Conservation (phyloP, 495 filamentous ascomycete species). For the Lepidopterella palustris region DNA sequence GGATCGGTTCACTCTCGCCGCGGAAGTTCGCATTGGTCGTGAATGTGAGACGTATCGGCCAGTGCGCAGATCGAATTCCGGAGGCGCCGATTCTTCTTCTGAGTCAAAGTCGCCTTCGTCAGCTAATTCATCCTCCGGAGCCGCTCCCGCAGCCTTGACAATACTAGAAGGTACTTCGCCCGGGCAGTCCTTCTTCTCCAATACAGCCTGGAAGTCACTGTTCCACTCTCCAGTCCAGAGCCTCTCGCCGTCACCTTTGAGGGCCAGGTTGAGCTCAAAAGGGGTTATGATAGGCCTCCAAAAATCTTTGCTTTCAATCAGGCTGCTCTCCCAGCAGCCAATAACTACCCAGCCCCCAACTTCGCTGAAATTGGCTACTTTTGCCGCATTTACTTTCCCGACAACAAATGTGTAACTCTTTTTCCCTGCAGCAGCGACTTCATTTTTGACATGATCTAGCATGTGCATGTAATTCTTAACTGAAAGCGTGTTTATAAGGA, state of each 20-base stretch:
- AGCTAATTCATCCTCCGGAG: conserved; percentile 24
- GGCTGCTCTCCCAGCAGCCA: conserved; percentile 93
- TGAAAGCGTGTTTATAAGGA: conserved; percentile 89
- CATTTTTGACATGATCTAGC: conserved; percentile 59
- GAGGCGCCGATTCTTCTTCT: conserved; percentile 64
- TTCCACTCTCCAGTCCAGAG: conserved; percentile 43
- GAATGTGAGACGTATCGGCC: conserved; percentile 78
- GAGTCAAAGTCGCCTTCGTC: conserved; percentile 43
- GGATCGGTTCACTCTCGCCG: conserved; percentile 17
- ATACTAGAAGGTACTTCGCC: conserved; percentile 1
- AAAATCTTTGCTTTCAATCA: conserved; percentile 79
- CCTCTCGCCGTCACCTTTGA: conserved; percentile 62
- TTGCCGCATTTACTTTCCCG: conserved; percentile 90
- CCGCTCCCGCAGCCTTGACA: conserved; percentile 6
- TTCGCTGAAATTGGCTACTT: conserved; percentile 93
- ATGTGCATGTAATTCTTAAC: conserved; percentile 84
- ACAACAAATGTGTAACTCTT: conserved; percentile 96
- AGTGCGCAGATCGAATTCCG: conserved; percentile 87
- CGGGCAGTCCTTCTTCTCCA: conserved; percentile 22
- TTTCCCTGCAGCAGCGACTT: conserved; percentile 71
- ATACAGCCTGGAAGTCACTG: conserved; percentile 39
- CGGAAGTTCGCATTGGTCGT: conserved; percentile 62
- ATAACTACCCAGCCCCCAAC: conserved; percentile 95
- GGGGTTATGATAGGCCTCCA: conserved; percentile 85
- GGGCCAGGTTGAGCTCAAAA: conserved; percentile 74